Conservation (phyloP, 164 flowering plant species). For the Magnolia officinalis region DNA sequence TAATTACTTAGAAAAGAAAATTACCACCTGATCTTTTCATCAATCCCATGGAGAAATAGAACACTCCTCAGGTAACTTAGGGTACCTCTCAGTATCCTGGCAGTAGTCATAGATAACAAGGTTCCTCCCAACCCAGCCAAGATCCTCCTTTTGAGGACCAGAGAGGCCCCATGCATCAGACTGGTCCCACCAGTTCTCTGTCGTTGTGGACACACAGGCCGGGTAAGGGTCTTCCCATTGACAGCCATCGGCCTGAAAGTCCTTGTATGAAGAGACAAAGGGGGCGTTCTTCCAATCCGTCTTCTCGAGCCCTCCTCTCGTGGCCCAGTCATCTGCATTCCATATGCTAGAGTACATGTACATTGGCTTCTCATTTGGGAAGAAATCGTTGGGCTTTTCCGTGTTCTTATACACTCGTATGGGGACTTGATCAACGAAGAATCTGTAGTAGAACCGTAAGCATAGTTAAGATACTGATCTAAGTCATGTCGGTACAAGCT, state of each 20-base stretch:
- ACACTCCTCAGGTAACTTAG: constrained; percentile 67
- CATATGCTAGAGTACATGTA: constrained; percentile 92
- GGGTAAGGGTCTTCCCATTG: constrained; percentile 91
- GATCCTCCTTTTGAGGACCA: constrained; percentile 60
- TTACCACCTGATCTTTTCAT: too few species aligned
- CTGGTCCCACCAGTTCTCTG: constrained; percentile 89
- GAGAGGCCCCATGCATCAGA: constrained; percentile 73
- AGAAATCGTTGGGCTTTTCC: constrained; percentile 60
- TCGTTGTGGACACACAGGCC: constrained; percentile 75
- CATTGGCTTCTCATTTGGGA: constrained; percentile 94
- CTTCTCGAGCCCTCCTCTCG: constrained; percentile 95
- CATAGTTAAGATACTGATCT: background rate
- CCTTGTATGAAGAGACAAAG: constrained; percentile 86
- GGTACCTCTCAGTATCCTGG: constrained; percentile 56
- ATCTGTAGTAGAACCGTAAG: constrained; percentile 35
- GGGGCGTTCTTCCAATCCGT: constrained; percentile 90
- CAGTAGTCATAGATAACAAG: constrained; percentile 86
- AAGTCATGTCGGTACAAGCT: background rate
- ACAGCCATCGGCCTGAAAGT: constrained; percentile 77
- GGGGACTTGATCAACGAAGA: constrained; percentile 73
- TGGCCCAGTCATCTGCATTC: constrained; percentile 98
- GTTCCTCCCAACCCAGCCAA: constrained; percentile 83
- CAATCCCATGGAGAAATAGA: constrained; percentile 61
- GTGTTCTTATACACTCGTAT: constrained; percentile 77
- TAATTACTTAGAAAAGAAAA: too few species aligned